phyloP scores from a whole-genome alignment of 495 filamentous ascomycete genomes.

The Penicillium waksmanii region DNA sequence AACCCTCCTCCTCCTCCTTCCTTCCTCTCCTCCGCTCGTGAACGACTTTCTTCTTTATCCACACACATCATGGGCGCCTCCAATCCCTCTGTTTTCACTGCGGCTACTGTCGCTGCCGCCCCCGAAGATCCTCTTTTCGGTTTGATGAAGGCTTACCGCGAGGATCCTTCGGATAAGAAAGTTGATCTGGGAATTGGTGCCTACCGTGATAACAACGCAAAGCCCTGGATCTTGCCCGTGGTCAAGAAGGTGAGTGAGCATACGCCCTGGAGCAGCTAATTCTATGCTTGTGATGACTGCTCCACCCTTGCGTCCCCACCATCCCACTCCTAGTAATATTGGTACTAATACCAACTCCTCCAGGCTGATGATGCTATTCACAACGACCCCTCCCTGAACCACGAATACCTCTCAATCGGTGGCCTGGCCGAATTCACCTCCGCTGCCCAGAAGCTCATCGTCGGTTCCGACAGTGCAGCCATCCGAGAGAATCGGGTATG shows the following conservation, averaged over 20 bases:
- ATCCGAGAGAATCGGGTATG: slow-evolving; percentile 79
- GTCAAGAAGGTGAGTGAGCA: slow-evolving; percentile 78
- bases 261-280: too few species aligned
- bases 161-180: slow-evolving; percentile 83
- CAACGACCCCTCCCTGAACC: slow-evolving; percentile 87
- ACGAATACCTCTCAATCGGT: slow-evolving; percentile 98
- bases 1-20: slow-evolving; percentile 24
- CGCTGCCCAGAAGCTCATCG: slow-evolving; percentile 86
- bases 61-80: slow-evolving; percentile 52
- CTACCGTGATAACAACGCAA: slow-evolving; percentile 92
- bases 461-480: slow-evolving; percentile 79
- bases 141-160: slow-evolving; percentile 83
- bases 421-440: slow-evolving; percentile 81
- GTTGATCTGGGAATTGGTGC: slow-evolving; percentile 96
- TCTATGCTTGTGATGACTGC: neutral
- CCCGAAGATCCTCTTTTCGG: slow-evolving; percentile 97
- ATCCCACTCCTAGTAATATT: neutral
- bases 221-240: slow-evolving; percentile 97
- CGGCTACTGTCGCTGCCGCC: slow-evolving; percentile 81
- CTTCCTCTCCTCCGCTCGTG: slow-evolving; percentile 29
- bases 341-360: neutral
- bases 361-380: slow-evolving; percentile 89
- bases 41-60: slow-evolving; percentile 46
- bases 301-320: neutral
- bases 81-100: slow-evolving; percentile 69